Percentiles rank a stretch among this genome's conserved stretches.
Evolutionary conservation across 768 basidiomycete genomes (phyloP).

Genomic region (Termitomyces sp.): DNA sequence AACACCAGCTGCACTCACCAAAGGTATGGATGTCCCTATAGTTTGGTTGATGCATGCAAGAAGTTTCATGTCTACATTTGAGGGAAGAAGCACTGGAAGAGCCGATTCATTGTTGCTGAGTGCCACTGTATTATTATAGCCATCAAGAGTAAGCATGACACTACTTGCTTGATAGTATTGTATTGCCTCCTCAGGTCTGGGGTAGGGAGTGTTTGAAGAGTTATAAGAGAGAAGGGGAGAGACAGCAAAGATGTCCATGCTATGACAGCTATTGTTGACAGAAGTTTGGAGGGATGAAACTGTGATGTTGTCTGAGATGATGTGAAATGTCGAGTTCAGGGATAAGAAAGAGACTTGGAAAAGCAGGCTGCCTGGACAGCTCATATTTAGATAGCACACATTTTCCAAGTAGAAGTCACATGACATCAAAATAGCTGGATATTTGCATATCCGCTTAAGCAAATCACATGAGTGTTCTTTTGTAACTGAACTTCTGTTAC

Average conservation of each 20-base stretch:
- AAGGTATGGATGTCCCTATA: not conserved
- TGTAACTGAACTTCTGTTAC: no score
- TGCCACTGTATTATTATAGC: slow-evolving; percentile 56
- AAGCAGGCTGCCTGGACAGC: slow-evolving; percentile 37
- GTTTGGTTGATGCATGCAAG: not conserved
- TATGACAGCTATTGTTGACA: not conserved
- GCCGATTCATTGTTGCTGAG: not conserved
- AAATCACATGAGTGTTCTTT: no score
- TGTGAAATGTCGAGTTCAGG: slow-evolving; percentile 22
- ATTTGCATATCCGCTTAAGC: no score
- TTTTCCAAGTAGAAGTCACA: no score
- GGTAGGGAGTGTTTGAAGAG: slow-evolving; percentile 19
- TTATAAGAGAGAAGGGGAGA: slow-evolving; percentile 18
- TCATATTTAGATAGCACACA: no score
- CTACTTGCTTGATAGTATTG: slow-evolving; percentile 66
- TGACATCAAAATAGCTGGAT: no score
- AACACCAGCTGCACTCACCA: not conserved
- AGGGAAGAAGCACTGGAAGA: not conserved
- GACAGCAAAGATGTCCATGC: not conserved
- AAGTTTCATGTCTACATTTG: not conserved
- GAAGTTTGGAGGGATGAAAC: not conserved
- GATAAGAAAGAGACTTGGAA: slow-evolving; percentile 7
- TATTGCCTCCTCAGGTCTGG: slow-evolving; percentile 44
- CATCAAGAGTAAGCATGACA: slow-evolving; percentile 54
- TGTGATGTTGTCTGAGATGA: slow-evolving; percentile 41